phyloP scores from a whole-genome alignment of 495 filamentous ascomycete species.

The Talaromyces thailandensis region DNA sequence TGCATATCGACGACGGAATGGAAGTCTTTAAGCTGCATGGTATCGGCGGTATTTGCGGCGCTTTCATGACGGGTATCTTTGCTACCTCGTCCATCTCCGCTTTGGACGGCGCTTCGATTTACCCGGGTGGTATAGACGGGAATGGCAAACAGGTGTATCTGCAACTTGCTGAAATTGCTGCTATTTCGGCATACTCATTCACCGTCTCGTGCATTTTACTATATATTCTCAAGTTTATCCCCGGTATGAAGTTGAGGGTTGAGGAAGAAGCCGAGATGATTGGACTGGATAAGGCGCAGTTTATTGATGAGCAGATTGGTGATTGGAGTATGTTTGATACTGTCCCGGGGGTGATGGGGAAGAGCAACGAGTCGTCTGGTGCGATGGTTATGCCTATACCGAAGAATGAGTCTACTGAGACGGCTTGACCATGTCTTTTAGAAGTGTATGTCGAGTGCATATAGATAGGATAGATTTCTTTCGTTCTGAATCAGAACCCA shows the following conservation, averaged over 20 bases:
- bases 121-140: conserved; percentile 46
- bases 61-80: conserved; percentile 55
- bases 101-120: conserved; percentile 39
- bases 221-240: conserved; percentile 48
- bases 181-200: conserved; percentile 49
- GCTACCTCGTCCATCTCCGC: conserved; percentile 34
- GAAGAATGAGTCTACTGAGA: conserved; percentile 3
- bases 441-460: not conserved
- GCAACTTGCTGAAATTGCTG: conserved; percentile 50
- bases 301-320: conserved; percentile 53
- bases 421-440: not conserved
- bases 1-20: conserved; percentile 52
- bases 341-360: conserved; percentile 6
- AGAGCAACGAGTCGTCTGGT: conserved; percentile 14
- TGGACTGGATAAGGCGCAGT: conserved; percentile 48
- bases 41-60: conserved; percentile 50
- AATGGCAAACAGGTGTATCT: conserved; percentile 49
- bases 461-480: not conserved
- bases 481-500: too few species aligned
- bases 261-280: conserved; percentile 46
- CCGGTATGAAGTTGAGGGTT: conserved; percentile 47
- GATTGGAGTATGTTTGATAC: conserved; percentile 25
- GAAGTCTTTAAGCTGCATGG: conserved; percentile 58
- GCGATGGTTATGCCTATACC: conserved; percentile 3
- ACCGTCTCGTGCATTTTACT: conserved; percentile 43